These are phyloP conservation scores for Monosporozyma aerobia DNA, from an alignment of 805 yeast species.

Conservation along the genomic window DNA sequence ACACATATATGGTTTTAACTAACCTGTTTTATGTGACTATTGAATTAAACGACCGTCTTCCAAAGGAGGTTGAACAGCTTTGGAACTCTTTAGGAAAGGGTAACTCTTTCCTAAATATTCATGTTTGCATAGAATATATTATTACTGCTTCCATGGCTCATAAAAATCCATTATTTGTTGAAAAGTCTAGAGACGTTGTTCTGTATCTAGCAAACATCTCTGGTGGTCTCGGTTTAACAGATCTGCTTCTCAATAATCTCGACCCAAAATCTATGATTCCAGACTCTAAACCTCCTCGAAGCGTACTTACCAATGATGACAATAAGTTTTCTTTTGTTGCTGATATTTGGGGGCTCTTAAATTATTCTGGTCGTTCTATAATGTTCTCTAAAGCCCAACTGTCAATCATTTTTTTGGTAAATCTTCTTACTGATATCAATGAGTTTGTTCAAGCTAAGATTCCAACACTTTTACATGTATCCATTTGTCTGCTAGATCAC, in stretches of 20 bases:
- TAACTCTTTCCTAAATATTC: conserved; percentile 56
- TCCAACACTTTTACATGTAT: conserved; percentile 69
- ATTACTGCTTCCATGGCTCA: conserved; percentile 58
- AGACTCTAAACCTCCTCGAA: conserved; percentile 33
- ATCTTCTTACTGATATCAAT: conserved; percentile 57
- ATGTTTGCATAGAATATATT: conserved; percentile 62
- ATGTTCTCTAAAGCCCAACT: conserved; percentile 82
- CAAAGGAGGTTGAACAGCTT: conserved; percentile 83
- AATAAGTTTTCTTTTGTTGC: conserved; percentile 66
- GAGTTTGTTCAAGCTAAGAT: conserved; percentile 52
- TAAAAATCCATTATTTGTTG: conserved; percentile 66
- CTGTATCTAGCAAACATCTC: conserved; percentile 54
- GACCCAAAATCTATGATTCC: conserved; percentile 91
- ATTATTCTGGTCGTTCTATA: conserved; percentile 53
- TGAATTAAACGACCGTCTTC: conserved; percentile 60
- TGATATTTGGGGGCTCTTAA: conserved; percentile 49
- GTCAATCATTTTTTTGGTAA: conserved; percentile 77
- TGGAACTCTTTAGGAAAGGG: conserved; percentile 93
- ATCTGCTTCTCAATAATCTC: conserved; percentile 56
- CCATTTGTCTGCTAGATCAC: conserved; percentile 79
- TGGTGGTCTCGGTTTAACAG: conserved; percentile 45
- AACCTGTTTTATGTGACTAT: conserved; percentile 81
- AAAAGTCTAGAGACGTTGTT: conserved; percentile 70
- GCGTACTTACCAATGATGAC: conserved; percentile 28
- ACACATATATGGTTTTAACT: conserved; percentile 59